Percentiles rank a stretch among this genome's conserved stretches.
Evolutionary conservation across 495 filamentous ascomycete species (phyloP).

Genomic region (Penicillium lividum): DNA sequence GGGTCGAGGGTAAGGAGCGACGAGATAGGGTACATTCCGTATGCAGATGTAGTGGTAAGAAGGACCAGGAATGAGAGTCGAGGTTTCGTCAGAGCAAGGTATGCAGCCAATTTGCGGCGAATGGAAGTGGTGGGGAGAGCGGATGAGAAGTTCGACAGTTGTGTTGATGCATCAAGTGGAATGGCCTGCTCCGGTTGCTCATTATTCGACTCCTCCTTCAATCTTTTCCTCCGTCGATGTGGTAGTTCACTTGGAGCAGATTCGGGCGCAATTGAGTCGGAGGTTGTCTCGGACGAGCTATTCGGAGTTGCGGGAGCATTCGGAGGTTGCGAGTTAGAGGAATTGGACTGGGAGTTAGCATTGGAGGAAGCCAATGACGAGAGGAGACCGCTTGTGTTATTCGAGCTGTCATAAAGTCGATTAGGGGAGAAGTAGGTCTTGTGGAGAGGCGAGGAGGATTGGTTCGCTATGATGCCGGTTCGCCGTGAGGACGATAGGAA

Average conservation of each 20-base stretch:
- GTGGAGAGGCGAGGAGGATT: conserved; percentile 33
- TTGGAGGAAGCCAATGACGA: conserved; percentile 33
- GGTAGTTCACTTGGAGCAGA: conserved; percentile 40
- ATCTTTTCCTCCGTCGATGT: conserved; percentile 52
- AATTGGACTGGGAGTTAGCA: conserved; percentile 16
- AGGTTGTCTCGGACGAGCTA: conserved; percentile 13
- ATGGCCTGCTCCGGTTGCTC: conserved; percentile 43
- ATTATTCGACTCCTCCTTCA: conserved; percentile 41
- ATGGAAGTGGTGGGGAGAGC: conserved; percentile 67
- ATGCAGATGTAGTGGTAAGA: conserved; percentile 86
- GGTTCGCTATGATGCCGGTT: conserved; percentile 31
- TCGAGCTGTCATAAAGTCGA: conserved; percentile 21
- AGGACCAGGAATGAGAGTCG: conserved; percentile 90
- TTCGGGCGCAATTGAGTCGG: conserved; percentile 24
- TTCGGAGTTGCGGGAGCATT: conserved; percentile 1
- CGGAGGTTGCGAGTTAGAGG: conserved; percentile 11
- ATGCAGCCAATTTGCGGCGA: conserved; percentile 75
- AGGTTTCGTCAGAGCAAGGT: conserved; percentile 90
- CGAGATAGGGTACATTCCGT: conserved; percentile 87
- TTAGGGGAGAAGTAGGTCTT: conserved; percentile 48
- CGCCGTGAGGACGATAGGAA: conserved; percentile 37
- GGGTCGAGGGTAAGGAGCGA: conserved; percentile 53
- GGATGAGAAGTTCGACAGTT: conserved; percentile 71
- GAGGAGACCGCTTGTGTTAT: conserved; percentile 26
- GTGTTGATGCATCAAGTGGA: conserved; percentile 81